phyloP scores from a whole-genome alignment of 257 asterid species.

The Marsdenia floribunda region DNA sequence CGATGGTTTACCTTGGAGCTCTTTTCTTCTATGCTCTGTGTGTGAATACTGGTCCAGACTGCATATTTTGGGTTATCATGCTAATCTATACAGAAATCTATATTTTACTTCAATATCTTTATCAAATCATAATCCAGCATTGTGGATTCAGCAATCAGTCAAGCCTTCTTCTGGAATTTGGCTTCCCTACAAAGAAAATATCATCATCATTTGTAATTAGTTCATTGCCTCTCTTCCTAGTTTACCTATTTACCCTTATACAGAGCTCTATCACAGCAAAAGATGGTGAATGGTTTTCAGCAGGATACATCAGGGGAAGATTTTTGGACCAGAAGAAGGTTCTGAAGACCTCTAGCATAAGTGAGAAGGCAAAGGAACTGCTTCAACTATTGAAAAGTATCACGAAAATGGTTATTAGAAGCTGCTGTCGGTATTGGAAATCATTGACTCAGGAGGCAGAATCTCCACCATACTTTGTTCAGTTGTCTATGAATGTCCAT shows the following conservation, averaged over 20 bases:
- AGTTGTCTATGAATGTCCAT: conserved; percentile 85
- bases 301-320: conserved; percentile 53
- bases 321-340: conserved; percentile 32
- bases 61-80: conserved; percentile 88
- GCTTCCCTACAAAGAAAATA: conserved; percentile 79
- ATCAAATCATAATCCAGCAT: conserved; percentile 89
- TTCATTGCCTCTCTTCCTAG: conserved; percentile 82
- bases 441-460: conserved; percentile 98
- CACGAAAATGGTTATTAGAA: conserved; percentile 37
- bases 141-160: conserved; percentile 83
- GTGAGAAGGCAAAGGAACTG: conserved; percentile 45
- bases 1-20: conserved; percentile 84
- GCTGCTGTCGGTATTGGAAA: conserved; percentile 89
- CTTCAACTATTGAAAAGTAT: conserved; percentile 39
- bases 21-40: conserved; percentile 90
- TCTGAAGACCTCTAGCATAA: conserved; percentile 45
- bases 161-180: conserved; percentile 57
- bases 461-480: conserved; percentile 97
- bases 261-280: conserved; percentile 98
- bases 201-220: conserved; percentile 79
- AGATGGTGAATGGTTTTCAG: conserved; percentile 91
- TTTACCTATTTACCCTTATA: conserved; percentile 82
- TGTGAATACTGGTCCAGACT: conserved; percentile 90
- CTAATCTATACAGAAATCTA: conserved; percentile 85
- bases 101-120: conserved; percentile 77